Evolutionary conservation across 2,329 filamentous ascomycete species (phyloP).

Genomic region (Penicillium sp.): DNA sequence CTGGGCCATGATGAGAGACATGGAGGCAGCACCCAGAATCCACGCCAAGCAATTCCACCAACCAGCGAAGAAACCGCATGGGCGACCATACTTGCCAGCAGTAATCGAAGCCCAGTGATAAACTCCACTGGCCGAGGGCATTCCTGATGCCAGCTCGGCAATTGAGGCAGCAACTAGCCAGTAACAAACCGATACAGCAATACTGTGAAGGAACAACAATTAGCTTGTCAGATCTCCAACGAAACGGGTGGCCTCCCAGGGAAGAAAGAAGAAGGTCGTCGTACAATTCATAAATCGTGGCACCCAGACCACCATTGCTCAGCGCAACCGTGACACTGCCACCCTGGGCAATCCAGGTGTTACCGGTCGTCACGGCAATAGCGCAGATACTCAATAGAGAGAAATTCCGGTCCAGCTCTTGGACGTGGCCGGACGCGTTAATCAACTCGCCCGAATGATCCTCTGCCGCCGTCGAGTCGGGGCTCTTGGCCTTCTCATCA

Average conservation of each 20-base stretch:
- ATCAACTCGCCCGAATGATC: conserved; percentile 50
- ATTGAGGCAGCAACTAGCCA: conserved; percentile 62
- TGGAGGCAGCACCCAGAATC: conserved; percentile 65
- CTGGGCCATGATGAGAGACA: conserved; percentile 62
- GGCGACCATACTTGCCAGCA: conserved; percentile 58
- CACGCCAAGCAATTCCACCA: conserved; percentile 55
- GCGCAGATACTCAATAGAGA: conserved; percentile 63
- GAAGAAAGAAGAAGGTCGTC: conserved; percentile 1
- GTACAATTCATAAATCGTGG: conserved; percentile 65
- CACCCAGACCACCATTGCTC: conserved; percentile 64
- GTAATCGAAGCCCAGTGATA: conserved; percentile 66
- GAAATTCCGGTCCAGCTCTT: conserved; percentile 67
- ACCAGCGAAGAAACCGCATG: conserved; percentile 53
- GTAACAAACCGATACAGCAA: conserved; percentile 57
- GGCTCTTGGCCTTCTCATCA: conserved; percentile 30
- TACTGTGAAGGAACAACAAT: conserved; percentile 32
- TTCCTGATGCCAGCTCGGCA: conserved; percentile 63
- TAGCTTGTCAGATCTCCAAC: conserved; percentile 11
- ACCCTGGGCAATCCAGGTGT: conserved; percentile 67
- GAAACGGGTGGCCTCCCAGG: no score
- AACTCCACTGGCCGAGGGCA: conserved; percentile 63
- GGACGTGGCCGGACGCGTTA: conserved; percentile 66
- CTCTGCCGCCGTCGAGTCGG: conserved; percentile 31
- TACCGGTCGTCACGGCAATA: conserved; percentile 65
- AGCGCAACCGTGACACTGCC: conserved; percentile 62